These are phyloP conservation scores for Meyerozyma sp. DNA, from an alignment of 1,139 yeast species.

Conservation along the genomic window DNA sequence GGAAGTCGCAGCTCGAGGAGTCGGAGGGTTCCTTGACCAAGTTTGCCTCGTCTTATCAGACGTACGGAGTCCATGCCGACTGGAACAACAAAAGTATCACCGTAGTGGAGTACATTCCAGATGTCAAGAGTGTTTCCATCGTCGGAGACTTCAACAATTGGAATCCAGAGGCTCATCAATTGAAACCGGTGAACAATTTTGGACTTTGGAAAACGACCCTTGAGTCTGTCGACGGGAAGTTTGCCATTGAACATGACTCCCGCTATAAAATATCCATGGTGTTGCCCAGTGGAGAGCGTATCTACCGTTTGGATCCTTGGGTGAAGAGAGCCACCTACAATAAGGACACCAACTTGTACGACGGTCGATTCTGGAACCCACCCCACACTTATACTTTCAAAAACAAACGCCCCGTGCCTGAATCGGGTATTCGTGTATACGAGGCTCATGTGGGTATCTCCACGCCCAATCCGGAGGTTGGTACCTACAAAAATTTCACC, in stretches of 20 bases:
- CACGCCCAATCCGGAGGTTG: constrained; percentile 80
- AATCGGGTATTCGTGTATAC: constrained; percentile 64
- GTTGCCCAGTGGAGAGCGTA: constrained; percentile 59
- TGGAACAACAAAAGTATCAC: constrained; percentile 45
- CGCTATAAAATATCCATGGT: constrained; percentile 69
- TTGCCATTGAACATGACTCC: constrained; percentile 77
- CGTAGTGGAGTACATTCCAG: constrained; percentile 86
- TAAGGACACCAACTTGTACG: constrained; percentile 45
- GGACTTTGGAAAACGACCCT: constrained; percentile 67
- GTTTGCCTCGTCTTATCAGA: constrained; percentile 58
- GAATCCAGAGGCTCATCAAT: constrained; percentile 55
- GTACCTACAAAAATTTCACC: constrained; percentile 83
- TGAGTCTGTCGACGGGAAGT: constrained; percentile 48
- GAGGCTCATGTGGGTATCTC: constrained; percentile 98
- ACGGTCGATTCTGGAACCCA: constrained; percentile 94
- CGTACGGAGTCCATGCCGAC: constrained; percentile 72
- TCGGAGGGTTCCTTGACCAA: constrained; percentile 43
- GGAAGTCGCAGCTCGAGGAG: constrained; percentile 37
- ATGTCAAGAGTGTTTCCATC: constrained; percentile 66
- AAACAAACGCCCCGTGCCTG: constrained; percentile 56
- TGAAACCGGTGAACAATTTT: constrained; percentile 49
- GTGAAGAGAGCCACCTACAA: constrained; percentile 76
- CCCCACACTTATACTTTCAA: constrained; percentile 51
- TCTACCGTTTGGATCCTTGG: constrained; percentile 91
- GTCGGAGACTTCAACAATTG: constrained; percentile 91